These are phyloP conservation scores for Artemisia annua DNA, from an alignment of 129 eudicot genomes.

Conservation along the genomic window DNA sequence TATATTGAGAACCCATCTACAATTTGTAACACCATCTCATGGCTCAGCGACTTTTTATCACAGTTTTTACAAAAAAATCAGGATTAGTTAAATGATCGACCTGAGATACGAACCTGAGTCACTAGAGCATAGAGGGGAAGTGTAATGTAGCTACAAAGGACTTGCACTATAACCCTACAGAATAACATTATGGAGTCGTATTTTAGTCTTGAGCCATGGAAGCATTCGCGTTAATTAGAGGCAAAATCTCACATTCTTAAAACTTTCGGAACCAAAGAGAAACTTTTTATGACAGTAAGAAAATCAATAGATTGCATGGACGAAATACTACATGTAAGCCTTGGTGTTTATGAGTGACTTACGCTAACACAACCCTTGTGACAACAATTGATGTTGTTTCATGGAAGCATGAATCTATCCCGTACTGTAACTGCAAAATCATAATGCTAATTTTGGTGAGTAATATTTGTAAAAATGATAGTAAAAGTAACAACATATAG, in stretches of 20 bases:
- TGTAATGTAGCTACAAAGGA: slow-evolving; percentile 55
- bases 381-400: slow-evolving; percentile 35
- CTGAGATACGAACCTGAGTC: slow-evolving; percentile 35
- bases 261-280: too few species aligned
- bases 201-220: slow-evolving; percentile 2
- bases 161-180: slow-evolving; percentile 43
- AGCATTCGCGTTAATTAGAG: background rate
- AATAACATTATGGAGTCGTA: background rate
- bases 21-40: background rate
- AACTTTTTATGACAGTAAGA: too few species aligned
- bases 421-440: slow-evolving; percentile 44
- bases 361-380: slow-evolving; percentile 46
- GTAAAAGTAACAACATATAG: background rate
- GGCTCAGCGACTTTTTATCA: background rate
- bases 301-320: too few species aligned
- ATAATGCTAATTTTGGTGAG: too few species aligned
- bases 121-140: slow-evolving; percentile 59
- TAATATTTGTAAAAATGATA: too few species aligned
- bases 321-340: slow-evolving; percentile 1
- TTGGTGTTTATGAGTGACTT: slow-evolving; percentile 19
- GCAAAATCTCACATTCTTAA: too few species aligned
- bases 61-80: background rate
- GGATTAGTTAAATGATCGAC: background rate
- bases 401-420: slow-evolving; percentile 47
- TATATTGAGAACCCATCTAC: slow-evolving; percentile 55